Evolutionary conservation across 495 filamentous ascomycete genomes (phyloP), one percentile per base, ranked within the genome.

Genomic region (Xylaria grammica): DNA sequence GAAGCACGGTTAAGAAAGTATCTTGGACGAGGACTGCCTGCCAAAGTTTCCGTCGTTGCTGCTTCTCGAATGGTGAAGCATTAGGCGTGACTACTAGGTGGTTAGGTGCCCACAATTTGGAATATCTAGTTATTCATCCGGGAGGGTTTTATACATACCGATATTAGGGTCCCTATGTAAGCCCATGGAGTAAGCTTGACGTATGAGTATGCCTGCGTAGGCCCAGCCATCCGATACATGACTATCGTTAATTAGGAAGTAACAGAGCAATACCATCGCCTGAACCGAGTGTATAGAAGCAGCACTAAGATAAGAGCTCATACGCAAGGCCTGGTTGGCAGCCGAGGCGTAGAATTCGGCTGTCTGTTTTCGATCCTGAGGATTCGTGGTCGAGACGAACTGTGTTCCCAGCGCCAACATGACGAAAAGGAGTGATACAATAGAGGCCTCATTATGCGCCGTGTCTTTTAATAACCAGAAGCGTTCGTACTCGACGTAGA

Each of bases 161-260:
- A 90, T 85, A 58, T 90, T 89, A 4, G 89, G 89, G 65, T 91
- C 89, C 8, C 89, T 85, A 65, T 92, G 88, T 26, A 92, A 70
- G n/a, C 89, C 88, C 84, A 91, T 86, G 20, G 89, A 89, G 65
- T 90, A 91, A 4, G 89, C 85, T 77, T 92, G 89, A 51, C 89
- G 82, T 51, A 88, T 85, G 44, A 89, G 69, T 27, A 90, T 87
- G 10, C 89, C 89, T 3, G 86, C 88, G 78, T 91, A 92, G 0
- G 87, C 87, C 86, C 88, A 92, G 1, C 89, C 88, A 66, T 91
- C 89, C 1, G 87, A 88, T 7, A 88, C 87, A 62, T 91, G 89
- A 64, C 90, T 90, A 70, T 91, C 89, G 72, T 92, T 92, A 74
- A 92, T 90, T 26, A 92, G 79, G 68, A 91, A 92, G 69, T 91